phyloP scores from a whole-genome alignment of 1,139 yeast genomes.

The Keqinozyma sinolaborantium region DNA sequence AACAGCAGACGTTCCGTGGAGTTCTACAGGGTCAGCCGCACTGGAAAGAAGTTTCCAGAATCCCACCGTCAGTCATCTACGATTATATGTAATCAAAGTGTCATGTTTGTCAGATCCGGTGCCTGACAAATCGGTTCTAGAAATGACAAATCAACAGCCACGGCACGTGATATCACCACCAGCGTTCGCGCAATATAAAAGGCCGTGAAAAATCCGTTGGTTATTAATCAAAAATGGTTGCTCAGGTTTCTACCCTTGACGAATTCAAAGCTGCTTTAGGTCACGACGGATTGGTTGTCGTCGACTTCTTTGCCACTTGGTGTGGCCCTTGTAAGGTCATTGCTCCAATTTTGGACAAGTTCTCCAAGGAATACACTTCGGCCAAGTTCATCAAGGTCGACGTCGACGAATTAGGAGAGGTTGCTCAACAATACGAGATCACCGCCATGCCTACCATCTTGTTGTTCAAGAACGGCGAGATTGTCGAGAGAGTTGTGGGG shows the following conservation, averaged over 20 bases:
- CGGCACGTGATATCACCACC: too few species aligned
- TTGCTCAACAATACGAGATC: slow-evolving; percentile 74
- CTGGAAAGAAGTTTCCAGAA: slow-evolving; percentile 7
- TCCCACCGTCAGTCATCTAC: slow-evolving; percentile 9
- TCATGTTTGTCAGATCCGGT: too few species aligned
- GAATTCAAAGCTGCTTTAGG: slow-evolving; percentile 63
- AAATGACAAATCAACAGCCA: neutral
- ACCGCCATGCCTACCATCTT: slow-evolving; percentile 88
- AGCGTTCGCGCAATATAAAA: too few species aligned
- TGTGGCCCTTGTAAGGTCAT: slow-evolving; percentile 92
- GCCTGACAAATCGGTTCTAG: too few species aligned
- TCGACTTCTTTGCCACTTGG: slow-evolving; percentile 89
- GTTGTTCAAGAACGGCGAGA: slow-evolving; percentile 73
- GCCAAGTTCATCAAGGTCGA: slow-evolving; percentile 67
- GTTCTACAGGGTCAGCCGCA: slow-evolving; percentile 1
- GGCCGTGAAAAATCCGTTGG: slow-evolving; percentile 7
- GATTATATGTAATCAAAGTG: slow-evolving; percentile 4
- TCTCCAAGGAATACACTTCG: slow-evolving; percentile 38
- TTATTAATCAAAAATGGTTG: slow-evolving; percentile 29
- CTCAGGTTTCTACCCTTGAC: slow-evolving; percentile 22
- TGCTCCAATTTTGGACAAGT: slow-evolving; percentile 72
- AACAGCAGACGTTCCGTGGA: too few species aligned
- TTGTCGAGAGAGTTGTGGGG: slow-evolving; percentile 75
- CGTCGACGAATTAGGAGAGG: slow-evolving; percentile 57
- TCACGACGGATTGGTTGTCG: slow-evolving; percentile 61